phyloP scores from a whole-genome alignment of 768 basidiomycete genomes.

The Pleurotus platypus region DNA sequence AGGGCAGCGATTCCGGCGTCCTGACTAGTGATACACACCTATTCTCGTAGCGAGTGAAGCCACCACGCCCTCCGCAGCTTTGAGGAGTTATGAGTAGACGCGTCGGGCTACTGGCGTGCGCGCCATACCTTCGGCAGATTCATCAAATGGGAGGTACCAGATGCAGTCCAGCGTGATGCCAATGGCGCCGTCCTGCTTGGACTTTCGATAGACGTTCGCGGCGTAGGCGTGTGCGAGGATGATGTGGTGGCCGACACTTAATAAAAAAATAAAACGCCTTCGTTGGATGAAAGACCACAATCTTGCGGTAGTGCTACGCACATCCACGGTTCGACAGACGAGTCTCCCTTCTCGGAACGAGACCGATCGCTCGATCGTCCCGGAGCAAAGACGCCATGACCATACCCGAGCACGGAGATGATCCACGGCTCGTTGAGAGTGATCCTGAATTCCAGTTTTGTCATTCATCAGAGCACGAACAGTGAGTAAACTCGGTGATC shows the following conservation, averaged over 20 bases:
- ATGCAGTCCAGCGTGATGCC: constrained; percentile 73
- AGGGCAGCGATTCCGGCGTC: constrained; percentile 29
- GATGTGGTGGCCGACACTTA: constrained; percentile 62
- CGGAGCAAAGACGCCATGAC: constrained; percentile 62
- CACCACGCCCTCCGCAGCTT: constrained; percentile 50
- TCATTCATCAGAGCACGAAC: background rate
- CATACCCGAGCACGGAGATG: constrained; percentile 60
- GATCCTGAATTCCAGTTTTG: constrained; percentile 35
- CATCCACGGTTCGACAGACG: constrained; percentile 63
- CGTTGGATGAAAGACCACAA: background rate
- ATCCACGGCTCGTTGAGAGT: constrained; percentile 78
- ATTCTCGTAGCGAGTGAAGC: constrained; percentile 54
- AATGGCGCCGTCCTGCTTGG: constrained; percentile 53
- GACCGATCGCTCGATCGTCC: constrained; percentile 63
- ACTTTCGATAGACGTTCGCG: constrained; percentile 58
- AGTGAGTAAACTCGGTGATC: constrained; percentile 6
- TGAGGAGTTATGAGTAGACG: constrained; percentile 39
- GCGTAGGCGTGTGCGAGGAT: constrained; percentile 70
- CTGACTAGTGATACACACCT: constrained; percentile 31
- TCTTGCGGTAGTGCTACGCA: constrained; percentile 23
- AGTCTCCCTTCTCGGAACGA: constrained; percentile 54
- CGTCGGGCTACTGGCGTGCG: background rate
- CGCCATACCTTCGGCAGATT: constrained; percentile 55
- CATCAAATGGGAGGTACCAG: constrained; percentile 65
- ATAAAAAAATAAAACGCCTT: background rate